These are phyloP conservation scores for Coemansia sp. DNA, from an alignment of 192 early-diverging fungal species.

Conservation along the genomic window DNA sequence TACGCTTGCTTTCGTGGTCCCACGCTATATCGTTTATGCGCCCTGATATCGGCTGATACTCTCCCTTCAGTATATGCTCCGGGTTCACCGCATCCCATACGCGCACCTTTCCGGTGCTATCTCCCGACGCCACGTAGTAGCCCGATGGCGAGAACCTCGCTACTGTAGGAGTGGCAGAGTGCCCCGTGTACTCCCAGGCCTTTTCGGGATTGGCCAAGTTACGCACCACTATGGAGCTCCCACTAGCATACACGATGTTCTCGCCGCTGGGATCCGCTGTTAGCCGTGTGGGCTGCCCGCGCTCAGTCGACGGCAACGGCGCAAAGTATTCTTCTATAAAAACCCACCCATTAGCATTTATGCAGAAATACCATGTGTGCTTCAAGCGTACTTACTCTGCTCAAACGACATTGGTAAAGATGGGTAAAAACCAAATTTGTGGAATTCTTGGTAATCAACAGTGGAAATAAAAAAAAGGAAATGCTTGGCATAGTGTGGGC, in stretches of 20 bases:
- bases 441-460: neutral
- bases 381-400: slow-evolving; percentile 31
- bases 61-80: slow-evolving; percentile 82
- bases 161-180: slow-evolving; percentile 73
- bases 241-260: slow-evolving; percentile 86
- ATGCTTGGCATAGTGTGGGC: neutral
- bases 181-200: slow-evolving; percentile 75
- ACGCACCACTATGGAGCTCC: slow-evolving; percentile 82
- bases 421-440: neutral
- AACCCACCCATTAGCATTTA: no score
- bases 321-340: slow-evolving; percentile 57
- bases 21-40: slow-evolving; percentile 86
- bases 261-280: slow-evolving; percentile 80
- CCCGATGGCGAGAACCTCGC: slow-evolving; percentile 90
- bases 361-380: neutral
- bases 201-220: slow-evolving; percentile 55
- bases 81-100: slow-evolving; percentile 88
- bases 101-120: slow-evolving; percentile 82
- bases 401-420: slow-evolving; percentile 29
- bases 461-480: neutral
- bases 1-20: slow-evolving; percentile 92
- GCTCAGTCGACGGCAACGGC: slow-evolving; percentile 69
- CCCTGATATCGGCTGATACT: slow-evolving; percentile 72
- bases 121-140: slow-evolving; percentile 95
- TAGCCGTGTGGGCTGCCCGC: slow-evolving; percentile 80